Percentiles rank a stretch among this genome's conserved stretches.
Evolutionary conservation across 176 grass and related monocot genomes (phyloP).

Genomic region (Musa beccarii): DNA sequence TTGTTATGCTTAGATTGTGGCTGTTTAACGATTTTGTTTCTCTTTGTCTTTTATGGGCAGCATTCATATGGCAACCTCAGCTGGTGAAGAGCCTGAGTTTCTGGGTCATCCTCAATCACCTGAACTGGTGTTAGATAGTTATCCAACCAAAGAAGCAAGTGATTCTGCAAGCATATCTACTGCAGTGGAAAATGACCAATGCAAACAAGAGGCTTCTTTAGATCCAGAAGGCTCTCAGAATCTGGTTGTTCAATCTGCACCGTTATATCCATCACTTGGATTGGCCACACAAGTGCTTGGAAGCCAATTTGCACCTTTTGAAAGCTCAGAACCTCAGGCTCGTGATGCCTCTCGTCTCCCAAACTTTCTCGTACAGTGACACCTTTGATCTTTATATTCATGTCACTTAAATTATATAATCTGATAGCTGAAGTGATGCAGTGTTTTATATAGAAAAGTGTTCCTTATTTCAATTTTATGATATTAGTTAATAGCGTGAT

Average conservation of each 20-base stretch:
- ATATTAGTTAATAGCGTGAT: background rate
- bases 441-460: background rate
- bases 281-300: slow-evolving; percentile 26
- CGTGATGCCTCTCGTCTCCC: slow-evolving; percentile 26
- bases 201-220: slow-evolving; percentile 28
- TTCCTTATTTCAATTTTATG: background rate
- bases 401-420: background rate
- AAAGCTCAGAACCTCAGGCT: slow-evolving; percentile 50
- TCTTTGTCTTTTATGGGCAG: slow-evolving; percentile 24
- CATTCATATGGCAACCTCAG: slow-evolving; percentile 24
- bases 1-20: slow-evolving; percentile 20
- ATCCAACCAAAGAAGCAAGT: slow-evolving; percentile 19
- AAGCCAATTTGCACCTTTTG: slow-evolving; percentile 41
- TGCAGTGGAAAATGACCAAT: slow-evolving; percentile 24
- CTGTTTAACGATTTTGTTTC: slow-evolving; percentile 6
- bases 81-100: slow-evolving; percentile 21
- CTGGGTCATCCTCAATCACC: slow-evolving; percentile 22
- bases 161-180: slow-evolving; percentile 17
- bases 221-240: slow-evolving; percentile 27
- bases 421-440: background rate
- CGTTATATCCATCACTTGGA: slow-evolving; percentile 39
- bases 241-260: slow-evolving; percentile 24
- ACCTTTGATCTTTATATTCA: slow-evolving; percentile 3
- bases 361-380: slow-evolving; percentile 27
- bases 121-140: slow-evolving; percentile 25